These are phyloP conservation scores for Yarrowia sp. DNA, from an alignment of 805 yeast genomes.

Conservation along the genomic window DNA sequence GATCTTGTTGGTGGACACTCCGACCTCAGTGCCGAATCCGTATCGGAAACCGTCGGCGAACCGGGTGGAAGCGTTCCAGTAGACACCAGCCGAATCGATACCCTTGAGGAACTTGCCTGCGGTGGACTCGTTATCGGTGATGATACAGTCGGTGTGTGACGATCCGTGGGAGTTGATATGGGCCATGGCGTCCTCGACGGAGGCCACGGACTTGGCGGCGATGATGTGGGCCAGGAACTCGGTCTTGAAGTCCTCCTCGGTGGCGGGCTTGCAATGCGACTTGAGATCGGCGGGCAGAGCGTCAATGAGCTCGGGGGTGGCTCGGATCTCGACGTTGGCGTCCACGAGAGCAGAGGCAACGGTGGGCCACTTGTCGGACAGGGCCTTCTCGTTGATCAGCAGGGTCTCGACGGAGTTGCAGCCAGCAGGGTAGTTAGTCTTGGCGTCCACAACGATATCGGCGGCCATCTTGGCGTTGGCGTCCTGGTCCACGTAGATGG, in stretches of 20 bases:
- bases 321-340: constrained; percentile 77
- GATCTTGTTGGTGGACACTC: constrained; percentile 94
- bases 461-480: constrained; percentile 82
- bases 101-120: constrained; percentile 85
- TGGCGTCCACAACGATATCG: constrained; percentile 79
- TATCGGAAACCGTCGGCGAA: constrained; percentile 99
- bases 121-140: constrained; percentile 72
- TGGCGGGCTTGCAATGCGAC: constrained; percentile 53
- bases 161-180: constrained; percentile 94
- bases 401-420: constrained; percentile 95
- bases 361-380: constrained; percentile 47
- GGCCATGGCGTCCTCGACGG: constrained; percentile 73
- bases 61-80: constrained; percentile 96
- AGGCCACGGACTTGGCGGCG: constrained; percentile 69
- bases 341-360: constrained; percentile 56
- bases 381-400: constrained; percentile 60
- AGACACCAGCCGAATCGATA: constrained; percentile 93
- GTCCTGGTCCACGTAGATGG: constrained; percentile 78
- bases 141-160: constrained; percentile 92
- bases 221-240: constrained; percentile 86
- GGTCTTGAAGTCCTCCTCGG: constrained; percentile 73
- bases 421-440: constrained; percentile 98
- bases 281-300: constrained; percentile 33
- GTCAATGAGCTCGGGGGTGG: constrained; percentile 52
- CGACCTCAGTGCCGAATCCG: constrained; percentile 99